Evolutionary conservation across 2,329 filamentous ascomycete species (phyloP), one percentile per base, ranked within the genome.

Genomic region (Fusarium ramigenum): DNA sequence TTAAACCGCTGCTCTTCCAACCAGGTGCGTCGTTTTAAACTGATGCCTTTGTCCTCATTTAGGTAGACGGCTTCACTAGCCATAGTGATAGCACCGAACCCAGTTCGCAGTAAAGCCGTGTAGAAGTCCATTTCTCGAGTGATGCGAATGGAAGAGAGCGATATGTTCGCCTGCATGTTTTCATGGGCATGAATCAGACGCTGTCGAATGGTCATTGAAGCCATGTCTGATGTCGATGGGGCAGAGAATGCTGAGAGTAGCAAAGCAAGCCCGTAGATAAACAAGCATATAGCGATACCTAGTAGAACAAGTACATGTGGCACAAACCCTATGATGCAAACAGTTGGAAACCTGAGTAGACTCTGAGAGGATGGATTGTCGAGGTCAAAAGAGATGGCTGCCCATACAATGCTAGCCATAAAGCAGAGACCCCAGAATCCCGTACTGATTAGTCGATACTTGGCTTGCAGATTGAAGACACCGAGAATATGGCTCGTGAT

Each of bases 21-120:
- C 96, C 96, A 99, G 0, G 96, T 98, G 83, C 91, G 91, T 40
- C 88, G 86, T 72, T 91, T 91, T 5, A 97, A 85, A 69, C 90
- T 91, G 58, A 98, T 90, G 4, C 88, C 88, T 44, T 90, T 90
- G 50, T 96, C 96, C 81, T 98, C 96, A 70, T 98, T 97, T 16
- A 99, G 85, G 79, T 97, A 98, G 0, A 98, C 96, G 7, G 96
- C 96, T 82, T 98, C 95, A 77, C 94, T 97, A 2, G 96, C 96
- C 81, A 97, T 96, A 2, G 94, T 97, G 69, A 98, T 90, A 18
- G 96, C 91, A 16, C 91, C 92, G 79, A 98, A 98, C 0, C 96
- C 96, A 40, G 94, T 90, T 67, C 95, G 92, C 7, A 98, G 87
- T 9, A 98, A 85, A 0, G 94, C 93, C 0, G 95, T 97, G 80